Evolutionary conservation across 805 yeast genomes (phyloP), one percentile per base, ranked within the genome.

Genomic region (Pichia gijzeniarum): DNA sequence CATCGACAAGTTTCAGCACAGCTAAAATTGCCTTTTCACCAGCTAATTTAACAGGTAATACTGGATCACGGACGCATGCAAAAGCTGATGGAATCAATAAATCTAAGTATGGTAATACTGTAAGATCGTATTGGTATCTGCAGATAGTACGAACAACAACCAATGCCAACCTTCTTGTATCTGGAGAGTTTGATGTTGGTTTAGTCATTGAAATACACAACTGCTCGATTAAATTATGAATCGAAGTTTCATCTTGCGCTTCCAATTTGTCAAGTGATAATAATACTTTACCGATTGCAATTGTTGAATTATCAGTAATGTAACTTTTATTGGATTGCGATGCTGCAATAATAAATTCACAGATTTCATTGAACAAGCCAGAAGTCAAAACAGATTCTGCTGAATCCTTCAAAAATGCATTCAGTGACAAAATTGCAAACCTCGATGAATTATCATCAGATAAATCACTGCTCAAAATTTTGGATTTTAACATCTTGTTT

Each of bases 41-140:
- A 1, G 97, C 96, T 50, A 91, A 72, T 58, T 89, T 90, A 54
- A 91, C 82, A 4, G 99, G 97, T 57, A 91, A 87, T 40, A 86
- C 71, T n/a, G 81, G 73, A 58, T 90, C 96, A 53, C 99, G 74
- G 35, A 91, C 82, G 61, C 93, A 82, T 0, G 82, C 69, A 61
- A 91, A 91, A 2, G 89, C 80, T 12, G 86, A 71, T 13, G 93
- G 87, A 3, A 75, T 86, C 42, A 91, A 55, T 0, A 64, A 50
- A 53, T 80, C 79, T 51, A 77, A 67, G 55, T 72, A 69, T 12
- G 83, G 80, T 17, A 35, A n/a, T 40, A 86, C 66, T 20, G 76
- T 62, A 8, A 60, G 63, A 0, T 70, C 72, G 51, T 70, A 75
- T 48, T 82, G 77, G 55, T 70, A 66, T 57, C 95, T 74, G 1